Conservation (phyloP, 345 rosid species). For the Eucalyptus viminalis region DNA sequence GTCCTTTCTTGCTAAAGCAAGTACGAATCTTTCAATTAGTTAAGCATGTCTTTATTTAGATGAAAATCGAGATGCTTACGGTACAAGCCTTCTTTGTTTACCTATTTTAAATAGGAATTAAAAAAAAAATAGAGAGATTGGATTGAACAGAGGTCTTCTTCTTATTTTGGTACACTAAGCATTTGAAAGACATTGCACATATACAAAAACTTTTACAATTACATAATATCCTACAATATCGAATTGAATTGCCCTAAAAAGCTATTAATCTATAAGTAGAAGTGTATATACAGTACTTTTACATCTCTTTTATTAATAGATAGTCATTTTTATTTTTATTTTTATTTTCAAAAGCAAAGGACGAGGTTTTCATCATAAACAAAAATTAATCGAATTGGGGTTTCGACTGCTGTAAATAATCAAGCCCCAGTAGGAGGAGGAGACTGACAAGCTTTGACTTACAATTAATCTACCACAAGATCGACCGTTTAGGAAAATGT, state of each 20-base stretch:
- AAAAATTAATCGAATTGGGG: not conserved
- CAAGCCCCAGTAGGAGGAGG: not conserved
- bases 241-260: too few relatives aligned
- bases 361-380: not conserved
- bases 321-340: too few relatives aligned
- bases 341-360: not conserved
- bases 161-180: not conserved
- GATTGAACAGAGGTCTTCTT: not conserved
- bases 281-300: not conserved
- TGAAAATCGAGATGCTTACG: not conserved
- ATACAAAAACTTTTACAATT: not conserved
- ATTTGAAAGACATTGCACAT: not conserved
- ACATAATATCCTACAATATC: not conserved
- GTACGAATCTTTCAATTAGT: not conserved
- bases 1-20: not conserved
- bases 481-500: not conserved
- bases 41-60: not conserved
- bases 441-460: too few relatives aligned
- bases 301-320: not conserved
- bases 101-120: not conserved
- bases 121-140: not conserved
- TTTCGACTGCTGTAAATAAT: not conserved
- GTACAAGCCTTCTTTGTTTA: not conserved
- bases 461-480: not conserved
- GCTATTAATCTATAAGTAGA: not conserved